These are phyloP conservation scores for Ophiostoma triangulosporum DNA, from an alignment of 2,329 filamentous ascomycete genomes.

Conservation along the genomic window DNA sequence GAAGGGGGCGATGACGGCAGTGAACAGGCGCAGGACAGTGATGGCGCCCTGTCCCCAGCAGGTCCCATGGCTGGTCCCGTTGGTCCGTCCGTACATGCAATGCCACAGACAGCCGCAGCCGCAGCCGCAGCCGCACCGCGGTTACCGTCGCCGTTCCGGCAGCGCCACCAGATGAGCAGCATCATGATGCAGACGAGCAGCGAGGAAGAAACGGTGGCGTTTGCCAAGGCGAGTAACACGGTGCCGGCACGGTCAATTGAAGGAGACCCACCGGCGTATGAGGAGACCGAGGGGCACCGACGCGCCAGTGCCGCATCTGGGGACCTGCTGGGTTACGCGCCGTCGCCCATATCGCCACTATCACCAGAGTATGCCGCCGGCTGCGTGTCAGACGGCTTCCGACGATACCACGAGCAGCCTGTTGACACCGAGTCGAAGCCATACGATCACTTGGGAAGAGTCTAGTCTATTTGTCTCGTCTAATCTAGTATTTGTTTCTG, in stretches of 20 bases:
- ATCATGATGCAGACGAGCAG: neutral
- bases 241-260: neutral
- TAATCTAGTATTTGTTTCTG: neutral
- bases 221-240: conserved; percentile 4
- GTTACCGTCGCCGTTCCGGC: neutral
- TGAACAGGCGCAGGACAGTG: neutral
- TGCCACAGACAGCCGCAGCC: neutral
- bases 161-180: neutral
- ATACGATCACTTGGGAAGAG: neutral
- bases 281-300: conserved; percentile 1
- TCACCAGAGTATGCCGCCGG: neutral
- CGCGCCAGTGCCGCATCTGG: neutral
- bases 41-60: neutral
- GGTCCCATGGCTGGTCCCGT: neutral
- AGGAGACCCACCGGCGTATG: conserved; percentile 8
- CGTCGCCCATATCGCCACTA: neutral
- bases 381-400: conserved; percentile 7
- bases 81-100: neutral
- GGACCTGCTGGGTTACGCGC: neutral
- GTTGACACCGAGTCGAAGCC: neutral
- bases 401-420: conserved; percentile 2
- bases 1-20: neutral
- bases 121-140: neutral
- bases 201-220: neutral
- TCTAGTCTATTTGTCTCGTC: neutral